Evolutionary conservation across 805 yeast species (phyloP).

Genomic region (Metschnikowia noctiluminum): DNA sequence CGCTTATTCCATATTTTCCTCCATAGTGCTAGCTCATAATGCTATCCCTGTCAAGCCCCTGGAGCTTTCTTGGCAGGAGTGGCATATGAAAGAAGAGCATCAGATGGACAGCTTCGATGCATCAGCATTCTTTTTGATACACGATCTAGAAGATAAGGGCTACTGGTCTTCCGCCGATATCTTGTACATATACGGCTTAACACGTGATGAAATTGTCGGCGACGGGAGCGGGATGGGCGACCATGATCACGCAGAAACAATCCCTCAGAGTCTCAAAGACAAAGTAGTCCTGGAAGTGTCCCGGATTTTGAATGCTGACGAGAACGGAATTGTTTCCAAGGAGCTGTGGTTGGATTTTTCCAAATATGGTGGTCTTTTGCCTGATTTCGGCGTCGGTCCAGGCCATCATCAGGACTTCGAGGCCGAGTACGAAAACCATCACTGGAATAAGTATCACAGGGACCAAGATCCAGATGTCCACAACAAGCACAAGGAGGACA

Average conservation of each 20-base stretch:
- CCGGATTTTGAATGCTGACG: constrained; percentile 58
- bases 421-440: constrained; percentile 89
- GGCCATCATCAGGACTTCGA: constrained; percentile 96
- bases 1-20: neutral
- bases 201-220: constrained; percentile 71
- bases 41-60: constrained; percentile 15
- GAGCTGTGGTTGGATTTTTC: constrained; percentile 70
- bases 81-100: constrained; percentile 93
- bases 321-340: constrained; percentile 59
- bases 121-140: constrained; percentile 72
- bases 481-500: constrained; percentile 80
- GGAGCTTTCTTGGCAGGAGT: constrained; percentile 67
- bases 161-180: constrained; percentile 60
- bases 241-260: constrained; percentile 52
- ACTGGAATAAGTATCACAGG: constrained; percentile 80
- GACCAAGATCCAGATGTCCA: constrained; percentile 80
- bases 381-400: constrained; percentile 90
- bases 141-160: constrained; percentile 65
- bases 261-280: constrained; percentile 53
- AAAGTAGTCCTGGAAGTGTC: constrained; percentile 56
- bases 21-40: constrained; percentile 10
- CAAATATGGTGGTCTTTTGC: constrained; percentile 65
- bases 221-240: constrained; percentile 88
- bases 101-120: constrained; percentile 71
- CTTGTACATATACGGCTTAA: constrained; percentile 75